Evolutionary conservation across 1,139 yeast genomes (phyloP), one percentile per base, ranked within the genome.

Genomic region (Candida buenavistaensis): DNA sequence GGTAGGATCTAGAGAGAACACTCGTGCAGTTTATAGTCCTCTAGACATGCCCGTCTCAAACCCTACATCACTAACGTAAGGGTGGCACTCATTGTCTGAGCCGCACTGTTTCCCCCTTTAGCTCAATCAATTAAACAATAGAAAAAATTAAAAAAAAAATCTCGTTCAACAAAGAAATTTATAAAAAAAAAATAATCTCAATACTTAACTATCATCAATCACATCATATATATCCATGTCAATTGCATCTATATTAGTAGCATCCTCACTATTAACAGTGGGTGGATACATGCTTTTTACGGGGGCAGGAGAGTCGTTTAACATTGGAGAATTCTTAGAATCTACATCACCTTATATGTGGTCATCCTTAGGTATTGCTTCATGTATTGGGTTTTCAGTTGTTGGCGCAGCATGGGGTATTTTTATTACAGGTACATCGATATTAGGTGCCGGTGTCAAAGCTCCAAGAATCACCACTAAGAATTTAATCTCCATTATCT

Each of bases 331-430:
- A 50, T 90, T 92, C 56, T 74, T 94, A 47, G 79, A 82, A 49
- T 70, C 83, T 23, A 82, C 95, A 2, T 88, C 97, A 13, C 99
- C 99, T 10, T 92, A 92, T 58, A 78, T 92, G 82, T 94, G 98
- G 98, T 97, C 97, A 14, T 77, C 79, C 46, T 64, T 89, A 47
- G 99, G 99, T 38, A 88, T 94, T 46, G 83, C 85, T n/a, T 64
- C 81, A 38, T 92, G 98, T 64, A 89, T 94, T 51, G 97, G 98
- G 10, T 74, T 94, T 43, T 82, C 95, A 37, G 97, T 94, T 13
- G 84, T 90, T 30, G 99, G 98, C 28, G 98, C 98, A 13, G 98
- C 98, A 9, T 92, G 98, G 97, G 99, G 99, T 45, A 94, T 94
- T 48, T 94, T 92, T 61, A 78, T 94, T 43, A 92, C 97, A 1